Conservation (phyloP, 352 stramenopile genomes). For the Pythium chondricola region DNA sequence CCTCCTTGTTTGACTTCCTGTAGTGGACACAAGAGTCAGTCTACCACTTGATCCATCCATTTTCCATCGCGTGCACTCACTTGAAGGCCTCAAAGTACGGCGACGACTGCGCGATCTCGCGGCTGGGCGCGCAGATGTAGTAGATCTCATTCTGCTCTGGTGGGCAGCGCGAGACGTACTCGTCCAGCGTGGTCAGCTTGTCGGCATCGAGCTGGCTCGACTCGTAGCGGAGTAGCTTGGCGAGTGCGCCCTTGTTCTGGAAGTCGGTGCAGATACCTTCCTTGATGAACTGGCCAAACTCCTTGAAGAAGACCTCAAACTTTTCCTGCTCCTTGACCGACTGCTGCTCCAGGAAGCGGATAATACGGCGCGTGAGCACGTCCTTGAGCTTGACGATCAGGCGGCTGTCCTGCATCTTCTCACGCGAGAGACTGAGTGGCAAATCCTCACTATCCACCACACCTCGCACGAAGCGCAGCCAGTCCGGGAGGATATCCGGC, state of each 20-base stretch:
- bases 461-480: slow-evolving; percentile 90
- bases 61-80: slow-evolving; percentile 57
- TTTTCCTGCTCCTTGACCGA: slow-evolving; percentile 93
- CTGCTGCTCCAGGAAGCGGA: slow-evolving; percentile 84
- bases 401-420: slow-evolving; percentile 98
- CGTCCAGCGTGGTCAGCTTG: slow-evolving; percentile 95
- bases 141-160: slow-evolving; percentile 99
- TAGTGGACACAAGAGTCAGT: slow-evolving; percentile 1
- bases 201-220: slow-evolving; percentile 89
- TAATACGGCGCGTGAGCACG: slow-evolving; percentile 91
- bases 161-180: slow-evolving; percentile 96
- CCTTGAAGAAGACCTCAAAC: slow-evolving; percentile 97
- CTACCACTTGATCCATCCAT: no score
- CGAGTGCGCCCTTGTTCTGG: slow-evolving; percentile 85
- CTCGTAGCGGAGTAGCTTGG: slow-evolving; percentile 98
- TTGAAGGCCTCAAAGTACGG: slow-evolving; percentile 99
- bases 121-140: slow-evolving; percentile 95
- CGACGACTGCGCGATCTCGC: slow-evolving; percentile 92
- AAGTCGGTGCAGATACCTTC: slow-evolving; percentile 97
- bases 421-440: slow-evolving; percentile 97
- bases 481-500: slow-evolving; percentile 97
- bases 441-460: slow-evolving; percentile 98
- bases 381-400: slow-evolving; percentile 96
- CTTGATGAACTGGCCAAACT: slow-evolving; percentile 98
- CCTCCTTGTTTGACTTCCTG: slow-evolving; percentile 89